A percentile compares a stretch with the other conserved stretches of the same genome.
These are phyloP conservation scores for Aspergillus proliferans DNA, from an alignment of 2,329 filamentous ascomycete genomes.

Conservation along the genomic window DNA sequence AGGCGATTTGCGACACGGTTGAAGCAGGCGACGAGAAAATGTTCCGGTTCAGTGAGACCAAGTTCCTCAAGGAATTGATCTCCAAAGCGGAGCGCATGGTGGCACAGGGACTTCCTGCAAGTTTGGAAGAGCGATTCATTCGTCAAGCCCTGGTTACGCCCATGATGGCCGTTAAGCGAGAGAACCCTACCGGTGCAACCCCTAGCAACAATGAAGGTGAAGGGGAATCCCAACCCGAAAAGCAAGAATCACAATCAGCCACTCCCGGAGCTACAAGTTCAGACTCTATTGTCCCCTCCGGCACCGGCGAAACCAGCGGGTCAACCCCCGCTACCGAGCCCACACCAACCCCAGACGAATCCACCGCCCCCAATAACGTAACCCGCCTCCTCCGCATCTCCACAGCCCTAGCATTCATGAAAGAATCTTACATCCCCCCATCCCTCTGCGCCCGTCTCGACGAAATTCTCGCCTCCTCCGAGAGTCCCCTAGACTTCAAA, in stretches of 20 bases:
- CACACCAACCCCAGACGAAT: slow-evolving; percentile 16
- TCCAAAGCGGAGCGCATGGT: slow-evolving; percentile 66
- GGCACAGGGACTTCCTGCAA: slow-evolving; percentile 61
- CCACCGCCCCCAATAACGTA: slow-evolving; percentile 29
- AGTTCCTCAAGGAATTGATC: slow-evolving; percentile 60
- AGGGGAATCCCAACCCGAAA: slow-evolving; percentile 18
- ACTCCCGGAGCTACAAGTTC: slow-evolving; percentile 31
- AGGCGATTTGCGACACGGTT: slow-evolving; percentile 69
- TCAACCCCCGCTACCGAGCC: slow-evolving; percentile 32
- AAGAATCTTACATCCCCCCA: slow-evolving; percentile 43
- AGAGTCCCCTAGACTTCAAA: slow-evolving; percentile 57
- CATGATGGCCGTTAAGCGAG: slow-evolving; percentile 60
- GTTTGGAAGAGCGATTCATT: slow-evolving; percentile 81
- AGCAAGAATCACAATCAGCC: slow-evolving; percentile 26
- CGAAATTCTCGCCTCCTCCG: slow-evolving; percentile 29
- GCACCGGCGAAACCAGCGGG: neutral
- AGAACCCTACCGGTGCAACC: slow-evolving; percentile 36
- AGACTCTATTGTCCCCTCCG: slow-evolving; percentile 22
- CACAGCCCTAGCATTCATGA: slow-evolving; percentile 46
- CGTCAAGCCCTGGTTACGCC: slow-evolving; percentile 69
- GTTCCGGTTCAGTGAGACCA: slow-evolving; percentile 71
- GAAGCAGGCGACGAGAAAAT: slow-evolving; percentile 78
- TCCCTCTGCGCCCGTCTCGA: slow-evolving; percentile 34
- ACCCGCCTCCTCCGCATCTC: slow-evolving; percentile 42
- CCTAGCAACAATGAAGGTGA: slow-evolving; percentile 21